phyloP scores from a whole-genome alignment of 768 basidiomycete species.

The Amanita pallidorosea region DNA sequence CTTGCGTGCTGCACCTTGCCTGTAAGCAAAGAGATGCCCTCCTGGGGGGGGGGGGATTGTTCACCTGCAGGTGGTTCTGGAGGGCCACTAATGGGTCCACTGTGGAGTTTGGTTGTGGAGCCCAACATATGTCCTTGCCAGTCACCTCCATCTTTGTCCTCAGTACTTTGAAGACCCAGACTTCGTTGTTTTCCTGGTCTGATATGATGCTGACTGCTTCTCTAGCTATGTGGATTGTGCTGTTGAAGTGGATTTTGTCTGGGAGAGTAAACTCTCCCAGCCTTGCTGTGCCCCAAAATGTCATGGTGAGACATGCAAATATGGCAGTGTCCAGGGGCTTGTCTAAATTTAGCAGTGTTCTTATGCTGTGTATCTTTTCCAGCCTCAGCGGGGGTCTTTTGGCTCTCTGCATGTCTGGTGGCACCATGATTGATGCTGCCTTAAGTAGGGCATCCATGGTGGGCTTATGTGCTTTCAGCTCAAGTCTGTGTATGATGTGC shows the following conservation, averaged over 20 bases:
- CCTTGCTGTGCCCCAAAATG: slow-evolving; percentile 23
- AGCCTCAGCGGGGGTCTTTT: too few species aligned
- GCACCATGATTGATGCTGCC: too few species aligned
- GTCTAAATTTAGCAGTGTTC: too few species aligned
- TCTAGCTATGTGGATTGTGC: slow-evolving; percentile 16
- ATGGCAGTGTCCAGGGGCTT: too few species aligned
- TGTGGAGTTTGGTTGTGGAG: slow-evolving; percentile 13
- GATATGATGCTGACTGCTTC: slow-evolving; percentile 8
- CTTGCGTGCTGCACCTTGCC: neutral
- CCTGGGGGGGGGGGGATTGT: slow-evolving; percentile 14
- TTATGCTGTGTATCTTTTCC: too few species aligned
- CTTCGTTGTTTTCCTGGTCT: slow-evolving; percentile 16
- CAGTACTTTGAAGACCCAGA: slow-evolving; percentile 18
- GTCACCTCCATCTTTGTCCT: slow-evolving; percentile 14
- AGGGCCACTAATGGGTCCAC: slow-evolving; percentile 16
- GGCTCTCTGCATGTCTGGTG: too few species aligned
- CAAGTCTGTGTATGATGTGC: too few species aligned
- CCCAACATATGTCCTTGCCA: slow-evolving; percentile 23
- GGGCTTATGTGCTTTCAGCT: too few species aligned
- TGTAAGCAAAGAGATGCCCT: slow-evolving; percentile 21
- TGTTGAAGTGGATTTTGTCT: slow-evolving; percentile 18
- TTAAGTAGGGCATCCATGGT: too few species aligned
- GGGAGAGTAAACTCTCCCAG: slow-evolving; percentile 28
- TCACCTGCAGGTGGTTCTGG: slow-evolving; percentile 18
- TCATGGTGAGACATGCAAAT: slow-evolving; percentile 6